Conservation (phyloP, 129 eudicot genomes). For the Helianthus tuberosus region DNA sequence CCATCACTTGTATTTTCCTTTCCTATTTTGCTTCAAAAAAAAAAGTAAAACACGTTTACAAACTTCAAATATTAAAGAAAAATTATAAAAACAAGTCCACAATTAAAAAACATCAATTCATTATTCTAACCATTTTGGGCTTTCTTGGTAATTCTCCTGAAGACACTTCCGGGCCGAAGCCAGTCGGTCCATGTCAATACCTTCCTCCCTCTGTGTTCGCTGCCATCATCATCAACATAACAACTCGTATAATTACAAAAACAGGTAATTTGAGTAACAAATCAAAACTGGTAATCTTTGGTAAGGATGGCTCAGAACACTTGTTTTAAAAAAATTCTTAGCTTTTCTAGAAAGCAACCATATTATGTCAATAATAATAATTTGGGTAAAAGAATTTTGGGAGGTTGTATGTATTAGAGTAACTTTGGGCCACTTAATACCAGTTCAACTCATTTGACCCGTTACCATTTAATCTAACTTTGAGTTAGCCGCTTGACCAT, state of each 20-base stretch:
- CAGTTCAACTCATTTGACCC: neutral
- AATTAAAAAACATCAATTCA: conserved; percentile 10
- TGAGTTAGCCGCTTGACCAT: neutral
- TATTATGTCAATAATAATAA: neutral
- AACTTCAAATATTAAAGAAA: conserved; percentile 9
- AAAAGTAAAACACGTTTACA: no score
- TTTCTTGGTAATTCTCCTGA: conserved; percentile 95
- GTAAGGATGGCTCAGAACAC: neutral
- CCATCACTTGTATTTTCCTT: conserved; percentile 95
- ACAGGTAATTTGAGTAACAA: no score
- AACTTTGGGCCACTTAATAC: no score
- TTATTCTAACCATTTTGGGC: conserved; percentile 94
- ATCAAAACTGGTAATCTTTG: neutral
- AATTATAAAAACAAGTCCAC: neutral
- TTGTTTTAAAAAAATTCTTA: neutral
- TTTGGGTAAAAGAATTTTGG: no score
- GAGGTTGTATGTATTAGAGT: no score
- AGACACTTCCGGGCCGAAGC: conserved; percentile 87
- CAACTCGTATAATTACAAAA: neutral
- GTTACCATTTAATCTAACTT: neutral
- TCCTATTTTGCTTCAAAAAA: conserved; percentile 84
- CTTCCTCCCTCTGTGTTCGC: conserved; percentile 58
- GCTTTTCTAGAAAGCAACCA: neutral
- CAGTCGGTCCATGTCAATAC: conserved; percentile 67
- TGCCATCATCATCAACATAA: conserved; percentile 38